phyloP scores from a whole-genome alignment of 306 rosid species.

The Crotalaria pallida region DNA sequence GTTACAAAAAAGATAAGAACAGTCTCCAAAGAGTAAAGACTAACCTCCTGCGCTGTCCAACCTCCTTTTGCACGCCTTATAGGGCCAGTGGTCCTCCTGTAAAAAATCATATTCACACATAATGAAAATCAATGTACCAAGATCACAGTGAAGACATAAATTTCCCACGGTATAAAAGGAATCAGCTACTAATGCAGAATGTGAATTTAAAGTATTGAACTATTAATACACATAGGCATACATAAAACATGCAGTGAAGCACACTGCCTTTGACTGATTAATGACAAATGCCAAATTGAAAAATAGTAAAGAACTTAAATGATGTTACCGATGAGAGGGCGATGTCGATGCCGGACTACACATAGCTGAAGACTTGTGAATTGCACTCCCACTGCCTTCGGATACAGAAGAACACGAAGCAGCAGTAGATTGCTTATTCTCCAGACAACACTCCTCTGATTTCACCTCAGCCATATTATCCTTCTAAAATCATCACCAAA shows the following conservation, averaged over 20 bases:
- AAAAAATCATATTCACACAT: conserved; percentile 14
- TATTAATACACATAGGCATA: not conserved
- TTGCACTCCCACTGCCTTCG: conserved; percentile 68
- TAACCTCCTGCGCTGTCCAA: conserved; percentile 95
- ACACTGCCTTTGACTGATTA: not conserved
- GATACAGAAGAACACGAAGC: conserved; percentile 81
- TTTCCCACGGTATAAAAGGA: not conserved
- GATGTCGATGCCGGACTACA: conserved; percentile 64
- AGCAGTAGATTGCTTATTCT: conserved; percentile 83
- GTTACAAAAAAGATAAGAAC: not conserved
- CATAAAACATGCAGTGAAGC: not conserved
- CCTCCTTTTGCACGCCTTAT: conserved; percentile 98
- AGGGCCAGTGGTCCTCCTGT: conserved; percentile 92
- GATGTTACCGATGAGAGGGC: conserved; percentile 61
- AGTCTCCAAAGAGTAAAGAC: conserved; percentile 24
- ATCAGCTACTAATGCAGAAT: conserved; percentile 2
- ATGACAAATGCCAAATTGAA: conserved; percentile 6
- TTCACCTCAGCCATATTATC: conserved; percentile 60
- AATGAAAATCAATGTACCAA: conserved; percentile 6
- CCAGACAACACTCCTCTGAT: conserved; percentile 75
- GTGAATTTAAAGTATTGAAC: conserved; percentile 11
- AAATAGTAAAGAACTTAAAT: conserved; percentile 13
- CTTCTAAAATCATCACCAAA: conserved; percentile 46
- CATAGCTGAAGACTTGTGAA: conserved; percentile 63
- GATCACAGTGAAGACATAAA: conserved; percentile 5